Evolutionary conservation across 805 yeast species (phyloP), one percentile per base, ranked within the genome.

Genomic region (Starmerella ratchasimensis): DNA sequence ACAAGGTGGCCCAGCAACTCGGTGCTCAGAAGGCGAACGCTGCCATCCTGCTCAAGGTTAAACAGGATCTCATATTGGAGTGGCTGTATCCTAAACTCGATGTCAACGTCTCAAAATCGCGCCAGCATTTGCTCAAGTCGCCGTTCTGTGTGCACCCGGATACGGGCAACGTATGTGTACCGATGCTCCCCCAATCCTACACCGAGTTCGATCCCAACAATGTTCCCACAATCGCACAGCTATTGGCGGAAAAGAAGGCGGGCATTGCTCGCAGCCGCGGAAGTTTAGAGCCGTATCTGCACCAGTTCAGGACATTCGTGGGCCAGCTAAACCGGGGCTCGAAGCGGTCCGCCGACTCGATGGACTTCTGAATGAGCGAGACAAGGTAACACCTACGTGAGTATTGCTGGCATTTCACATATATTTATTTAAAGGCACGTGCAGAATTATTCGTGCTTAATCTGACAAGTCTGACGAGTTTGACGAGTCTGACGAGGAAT

Each of bases 111-210:
- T 80, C 97, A 6, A 71, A 77, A 48, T 90, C 80, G 56, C 67
- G 86, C 52, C 82, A 76, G 60, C 98, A 90, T 64, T 74, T 90
- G 60, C 69, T 90, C 50, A 90, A 90, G 56, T 80, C 96, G 1
- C 98, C 98, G 14, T 90, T 90, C 57, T 88, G 97, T 63, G 76
- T 90, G 30, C 98, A 90, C 57, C 98, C 98, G 2, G 76, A 83
- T 2, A 90, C 98, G 0, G 95, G 95, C 6, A 79, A 81, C 51
- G 80, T 90, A 3, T 90, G 97, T 71, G 94, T 90, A 6, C 95
- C 97, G 0, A 55, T 68, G 32, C 61, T 57, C 36, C 44, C 58
- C 0, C 53, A 45, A 3, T 53, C 60, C 28, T 41, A 49, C 16
- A 52, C 49, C 14, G 73, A 73, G 3, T 90, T 88, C 53, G 74